Conservation (phyloP, 2,329 filamentous ascomycete genomes). For the Penicillium sp. region DNA sequence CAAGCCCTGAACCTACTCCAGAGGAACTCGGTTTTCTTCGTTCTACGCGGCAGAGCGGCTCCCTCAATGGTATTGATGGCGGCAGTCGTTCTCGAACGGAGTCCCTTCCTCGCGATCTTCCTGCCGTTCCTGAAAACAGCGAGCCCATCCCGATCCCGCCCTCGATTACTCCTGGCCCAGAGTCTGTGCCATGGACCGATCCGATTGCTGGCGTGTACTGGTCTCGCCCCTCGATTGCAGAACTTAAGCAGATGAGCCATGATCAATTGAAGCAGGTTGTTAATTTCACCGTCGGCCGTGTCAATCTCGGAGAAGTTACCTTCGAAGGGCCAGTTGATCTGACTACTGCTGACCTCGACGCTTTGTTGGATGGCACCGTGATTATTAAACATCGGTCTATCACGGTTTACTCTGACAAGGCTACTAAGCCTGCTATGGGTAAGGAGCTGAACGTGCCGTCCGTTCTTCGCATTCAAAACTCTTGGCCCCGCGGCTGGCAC, state of each 20-base stretch:
- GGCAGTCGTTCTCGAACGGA: conserved; percentile 58
- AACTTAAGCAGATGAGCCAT: conserved; percentile 72
- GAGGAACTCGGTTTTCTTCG: conserved; percentile 58
- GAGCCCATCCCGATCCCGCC: conserved; percentile 37
- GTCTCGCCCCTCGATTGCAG: conserved; percentile 69
- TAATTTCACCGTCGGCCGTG: conserved; percentile 74
- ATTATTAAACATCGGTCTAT: conserved; percentile 69
- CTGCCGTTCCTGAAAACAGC: conserved; percentile 63
- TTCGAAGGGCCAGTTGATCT: conserved; percentile 82
- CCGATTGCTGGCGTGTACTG: conserved; percentile 72
- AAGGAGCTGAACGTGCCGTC: conserved; percentile 90
- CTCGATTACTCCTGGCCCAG: conserved; percentile 25
- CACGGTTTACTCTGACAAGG: conserved; percentile 74
- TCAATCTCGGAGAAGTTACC: conserved; percentile 71
- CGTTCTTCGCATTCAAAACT: conserved; percentile 80
- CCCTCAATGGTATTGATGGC: conserved; percentile 40
- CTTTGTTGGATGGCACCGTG: conserved; percentile 72
- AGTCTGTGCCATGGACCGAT: conserved; percentile 36
- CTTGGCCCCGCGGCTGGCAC: conserved; percentile 71
- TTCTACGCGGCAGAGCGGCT: conserved; percentile 47
- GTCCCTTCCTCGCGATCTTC: conserved; percentile 66
- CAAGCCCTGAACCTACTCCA: conserved; percentile 49
- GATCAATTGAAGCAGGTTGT: conserved; percentile 68
- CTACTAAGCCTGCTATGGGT: conserved; percentile 74
- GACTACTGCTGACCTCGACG: conserved; percentile 68